phyloP scores from a whole-genome alignment of 179 eudicot genomes.

The Gypsophila paniculata region DNA sequence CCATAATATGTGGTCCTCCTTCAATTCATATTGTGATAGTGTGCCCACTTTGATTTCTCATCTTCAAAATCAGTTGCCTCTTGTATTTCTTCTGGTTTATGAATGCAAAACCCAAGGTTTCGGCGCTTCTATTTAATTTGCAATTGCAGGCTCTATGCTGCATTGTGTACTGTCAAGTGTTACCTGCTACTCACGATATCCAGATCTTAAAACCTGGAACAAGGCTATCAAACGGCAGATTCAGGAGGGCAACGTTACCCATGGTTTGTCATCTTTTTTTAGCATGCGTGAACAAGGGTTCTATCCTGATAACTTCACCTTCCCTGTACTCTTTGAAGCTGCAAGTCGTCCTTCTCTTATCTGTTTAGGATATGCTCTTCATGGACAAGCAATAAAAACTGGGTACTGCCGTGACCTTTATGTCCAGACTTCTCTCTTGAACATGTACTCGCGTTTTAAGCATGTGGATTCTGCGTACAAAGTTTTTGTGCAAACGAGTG shows the following conservation, averaged over 20 bases:
- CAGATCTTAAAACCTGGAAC: slow-evolving; percentile 21
- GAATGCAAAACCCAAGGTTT: background rate
- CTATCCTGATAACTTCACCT: slow-evolving; percentile 25
- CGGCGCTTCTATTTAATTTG: too few species aligned
- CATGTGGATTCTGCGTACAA: slow-evolving; percentile 18
- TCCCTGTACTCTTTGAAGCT: slow-evolving; percentile 16
- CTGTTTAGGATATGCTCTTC: slow-evolving; percentile 25
- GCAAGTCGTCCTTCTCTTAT: slow-evolving; percentile 6
- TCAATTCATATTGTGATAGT: too few species aligned
- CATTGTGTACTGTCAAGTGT: too few species aligned
- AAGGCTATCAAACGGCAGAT: slow-evolving; percentile 25
- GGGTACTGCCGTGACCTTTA: slow-evolving; percentile 14
- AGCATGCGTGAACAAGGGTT: slow-evolving; percentile 19
- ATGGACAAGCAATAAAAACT: slow-evolving; percentile 23
- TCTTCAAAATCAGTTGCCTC: background rate
- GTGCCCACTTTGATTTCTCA: background rate
- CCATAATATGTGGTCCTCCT: background rate
- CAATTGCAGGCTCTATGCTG: too few species aligned
- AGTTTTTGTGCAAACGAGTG: slow-evolving; percentile 21
- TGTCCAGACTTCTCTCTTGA: slow-evolving; percentile 23
- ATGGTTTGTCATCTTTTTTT: slow-evolving; percentile 10
- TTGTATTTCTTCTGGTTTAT: background rate
- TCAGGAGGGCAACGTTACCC: slow-evolving; percentile 11
- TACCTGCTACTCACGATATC: background rate
- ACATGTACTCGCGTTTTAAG: slow-evolving; percentile 22